phyloP scores from a whole-genome alignment of 305 asterid species.

The Fraxinus dipetala region DNA sequence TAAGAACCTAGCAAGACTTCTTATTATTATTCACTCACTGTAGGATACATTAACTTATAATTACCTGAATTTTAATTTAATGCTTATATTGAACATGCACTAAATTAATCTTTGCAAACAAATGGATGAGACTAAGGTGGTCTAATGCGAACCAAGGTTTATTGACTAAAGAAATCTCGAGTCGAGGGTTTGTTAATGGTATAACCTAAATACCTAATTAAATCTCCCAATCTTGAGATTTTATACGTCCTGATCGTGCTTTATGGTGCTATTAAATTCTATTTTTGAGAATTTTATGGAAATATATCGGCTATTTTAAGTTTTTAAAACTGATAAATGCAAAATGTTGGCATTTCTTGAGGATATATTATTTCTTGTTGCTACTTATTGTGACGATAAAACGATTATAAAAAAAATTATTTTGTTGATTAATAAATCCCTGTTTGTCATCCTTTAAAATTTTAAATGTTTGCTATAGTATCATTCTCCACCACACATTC shows the following conservation, averaged over 20 bases:
- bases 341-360: not conserved
- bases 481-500: too few relatives aligned
- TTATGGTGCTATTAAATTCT: not conserved
- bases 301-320: not conserved
- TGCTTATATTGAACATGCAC: not conserved
- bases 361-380: not conserved
- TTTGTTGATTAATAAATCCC: not conserved
- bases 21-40: too few relatives aligned
- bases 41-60: not conserved
- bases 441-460: too few relatives aligned
- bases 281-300: not conserved
- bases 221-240: not conserved
- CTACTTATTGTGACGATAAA: not conserved
- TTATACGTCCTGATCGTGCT: not conserved
- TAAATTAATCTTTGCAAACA: not conserved
- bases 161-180: not conserved
- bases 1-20: not conserved
- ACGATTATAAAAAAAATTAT: not conserved
- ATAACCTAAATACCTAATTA: not conserved
- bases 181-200: not conserved
- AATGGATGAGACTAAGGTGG: not conserved
- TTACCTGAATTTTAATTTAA: not conserved
- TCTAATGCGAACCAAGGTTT: not conserved
- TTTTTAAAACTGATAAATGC: not conserved
- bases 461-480: too few relatives aligned